Percentiles rank a stretch among this genome's conserved stretches.
These are phyloP conservation scores for Pyrus hybrid DNA, from an alignment of 331 rosid species.

Conservation along the genomic window DNA sequence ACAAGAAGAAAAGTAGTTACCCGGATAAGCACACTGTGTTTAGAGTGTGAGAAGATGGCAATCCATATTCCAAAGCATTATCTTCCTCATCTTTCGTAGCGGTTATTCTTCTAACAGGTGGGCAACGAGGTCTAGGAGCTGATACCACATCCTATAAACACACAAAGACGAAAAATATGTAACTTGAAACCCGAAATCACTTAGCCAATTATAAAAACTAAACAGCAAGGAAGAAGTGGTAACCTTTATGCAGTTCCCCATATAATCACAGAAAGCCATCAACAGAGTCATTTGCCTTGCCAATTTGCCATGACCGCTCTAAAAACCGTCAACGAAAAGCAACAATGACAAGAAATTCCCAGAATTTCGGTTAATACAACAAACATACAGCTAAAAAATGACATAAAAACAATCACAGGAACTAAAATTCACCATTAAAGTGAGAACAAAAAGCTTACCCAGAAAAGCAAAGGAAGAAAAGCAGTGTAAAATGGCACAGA, in stretches of 20 bases:
- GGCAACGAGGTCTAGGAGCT: slow-evolving; percentile 92
- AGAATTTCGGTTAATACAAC: background rate
- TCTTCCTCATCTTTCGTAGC: slow-evolving; percentile 93
- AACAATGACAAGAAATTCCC: background rate
- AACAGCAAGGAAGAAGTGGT: background rate
- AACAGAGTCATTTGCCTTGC: slow-evolving; percentile 92
- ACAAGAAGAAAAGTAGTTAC: slow-evolving; percentile 31
- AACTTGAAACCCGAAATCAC: background rate
- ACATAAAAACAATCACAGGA: background rate
- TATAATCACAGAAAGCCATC: slow-evolving; percentile 92
- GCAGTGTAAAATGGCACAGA: slow-evolving; percentile 97
- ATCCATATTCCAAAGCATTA: slow-evolving; percentile 89
- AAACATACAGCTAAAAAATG: background rate
- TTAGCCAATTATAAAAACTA: background rate
- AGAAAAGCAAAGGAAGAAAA: slow-evolving; percentile 88
- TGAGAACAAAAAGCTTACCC: slow-evolving; percentile 43
- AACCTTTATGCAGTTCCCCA: slow-evolving; percentile 83
- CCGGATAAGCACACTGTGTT: slow-evolving; percentile 95
- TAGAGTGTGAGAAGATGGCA: slow-evolving; percentile 95
- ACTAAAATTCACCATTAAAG: background rate
- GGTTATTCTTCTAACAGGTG: slow-evolving; percentile 79
- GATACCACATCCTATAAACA: slow-evolving; percentile 70
- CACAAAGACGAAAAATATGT: slow-evolving; percentile 1
- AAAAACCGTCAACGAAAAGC: slow-evolving; percentile 14
- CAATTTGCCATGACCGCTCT: slow-evolving; percentile 96